phyloP scores from a whole-genome alignment of 495 filamentous ascomycete genomes.

The Penicillium atrosanguineum region DNA sequence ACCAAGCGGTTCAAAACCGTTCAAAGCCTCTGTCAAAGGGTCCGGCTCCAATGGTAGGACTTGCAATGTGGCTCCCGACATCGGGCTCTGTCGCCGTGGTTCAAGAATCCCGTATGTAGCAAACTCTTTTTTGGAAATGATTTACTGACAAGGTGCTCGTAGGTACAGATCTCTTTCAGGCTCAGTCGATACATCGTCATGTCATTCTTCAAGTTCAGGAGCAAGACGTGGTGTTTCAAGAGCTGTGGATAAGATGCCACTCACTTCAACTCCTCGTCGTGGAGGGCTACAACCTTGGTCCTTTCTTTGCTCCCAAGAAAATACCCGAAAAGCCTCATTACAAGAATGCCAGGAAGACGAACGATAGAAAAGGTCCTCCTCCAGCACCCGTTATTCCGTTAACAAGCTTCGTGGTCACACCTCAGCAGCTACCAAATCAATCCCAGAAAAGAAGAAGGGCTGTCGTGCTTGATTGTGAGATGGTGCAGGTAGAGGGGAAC shows the following conservation, averaged over 20 bases:
- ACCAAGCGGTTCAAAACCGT: neutral
- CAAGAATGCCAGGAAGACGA: neutral
- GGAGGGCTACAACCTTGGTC: neutral
- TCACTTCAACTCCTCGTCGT: neutral
- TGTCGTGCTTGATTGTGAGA: slow-evolving; percentile 35
- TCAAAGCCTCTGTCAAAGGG: neutral
- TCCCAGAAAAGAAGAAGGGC: slow-evolving; percentile 11
- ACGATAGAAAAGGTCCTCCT: neutral
- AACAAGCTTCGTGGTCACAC: neutral
- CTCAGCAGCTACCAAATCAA: neutral
- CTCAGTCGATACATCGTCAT: slow-evolving; percentile 1
- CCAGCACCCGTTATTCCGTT: neutral
- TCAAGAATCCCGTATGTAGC: neutral
- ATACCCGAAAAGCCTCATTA: neutral
- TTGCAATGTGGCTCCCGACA: neutral
- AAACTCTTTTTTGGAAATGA: neutral
- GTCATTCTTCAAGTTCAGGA: neutral
- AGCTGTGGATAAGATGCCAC: neutral
- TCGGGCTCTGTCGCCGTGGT: neutral
- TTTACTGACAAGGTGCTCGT: neutral
- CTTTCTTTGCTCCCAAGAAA: neutral
- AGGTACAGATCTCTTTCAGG: neutral
- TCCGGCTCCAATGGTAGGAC: neutral
- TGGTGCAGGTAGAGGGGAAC: slow-evolving; percentile 20
- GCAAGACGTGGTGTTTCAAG: neutral